Conservation (phyloP, 805 yeast species). For the Pichia heedii region DNA sequence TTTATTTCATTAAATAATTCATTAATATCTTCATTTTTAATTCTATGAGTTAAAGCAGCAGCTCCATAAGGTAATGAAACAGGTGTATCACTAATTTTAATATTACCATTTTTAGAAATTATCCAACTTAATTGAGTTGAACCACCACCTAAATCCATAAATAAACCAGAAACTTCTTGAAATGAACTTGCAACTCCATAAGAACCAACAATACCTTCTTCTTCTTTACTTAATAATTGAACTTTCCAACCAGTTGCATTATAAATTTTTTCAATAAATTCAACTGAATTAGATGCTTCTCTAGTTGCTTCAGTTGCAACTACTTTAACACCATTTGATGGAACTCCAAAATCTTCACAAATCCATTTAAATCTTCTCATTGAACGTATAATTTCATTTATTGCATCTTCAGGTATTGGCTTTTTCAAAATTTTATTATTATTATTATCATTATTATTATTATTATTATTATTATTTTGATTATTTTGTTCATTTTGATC, state of each 20-base stretch:
- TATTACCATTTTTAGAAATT: slow-evolving; percentile 44
- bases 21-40: slow-evolving; percentile 41
- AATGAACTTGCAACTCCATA: slow-evolving; percentile 71
- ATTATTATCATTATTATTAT: slow-evolving; percentile 15
- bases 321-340: slow-evolving; percentile 47
- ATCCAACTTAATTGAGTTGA: slow-evolving; percentile 66
- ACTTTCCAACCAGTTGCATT: slow-evolving; percentile 63
- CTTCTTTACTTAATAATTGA: slow-evolving; percentile 47
- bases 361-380: slow-evolving; percentile 60
- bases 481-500: slow-evolving; percentile 1
- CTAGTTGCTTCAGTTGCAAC: slow-evolving; percentile 72
- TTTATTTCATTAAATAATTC: slow-evolving; percentile 45
- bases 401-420: slow-evolving; percentile 50
- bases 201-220: slow-evolving; percentile 60
- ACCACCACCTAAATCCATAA: slow-evolving; percentile 70
- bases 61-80: slow-evolving; percentile 69
- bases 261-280: slow-evolving; percentile 45
- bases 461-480: too few relatives aligned
- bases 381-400: slow-evolving; percentile 50
- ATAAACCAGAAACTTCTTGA: slow-evolving; percentile 55
- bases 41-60: slow-evolving; percentile 51
- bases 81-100: slow-evolving; percentile 46
- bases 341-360: slow-evolving; percentile 69
- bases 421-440: slow-evolving; percentile 22
- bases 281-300: slow-evolving; percentile 55